Conservation (phyloP, 192 early-diverging fungal genomes). For the Gryganskiella cystojenkinii region DNA sequence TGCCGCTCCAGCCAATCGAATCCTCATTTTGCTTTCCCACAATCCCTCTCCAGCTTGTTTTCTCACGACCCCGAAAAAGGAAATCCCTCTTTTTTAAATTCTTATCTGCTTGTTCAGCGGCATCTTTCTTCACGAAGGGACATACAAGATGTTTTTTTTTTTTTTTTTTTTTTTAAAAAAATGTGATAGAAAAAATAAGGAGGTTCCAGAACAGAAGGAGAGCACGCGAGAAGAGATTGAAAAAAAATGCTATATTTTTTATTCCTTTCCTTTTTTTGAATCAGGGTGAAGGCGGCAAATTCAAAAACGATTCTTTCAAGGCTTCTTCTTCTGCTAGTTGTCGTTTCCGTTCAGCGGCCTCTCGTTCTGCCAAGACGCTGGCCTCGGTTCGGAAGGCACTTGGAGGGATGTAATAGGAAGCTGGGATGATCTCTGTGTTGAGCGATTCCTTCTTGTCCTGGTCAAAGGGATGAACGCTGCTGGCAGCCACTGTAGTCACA, state of each 20-base stretch:
- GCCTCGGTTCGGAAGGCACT: constrained; percentile 48
- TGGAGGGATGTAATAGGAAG: constrained; percentile 37
- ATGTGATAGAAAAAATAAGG: not conserved
- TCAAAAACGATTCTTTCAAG: constrained; percentile 24
- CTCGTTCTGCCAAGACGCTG: constrained; percentile 22
- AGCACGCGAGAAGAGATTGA: constrained; percentile 4
- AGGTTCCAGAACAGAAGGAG: not conserved
- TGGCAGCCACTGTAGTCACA: not conserved
- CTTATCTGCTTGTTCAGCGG: too few relatives aligned
- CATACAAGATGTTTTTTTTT: too few relatives aligned
- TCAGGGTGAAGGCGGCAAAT: constrained; percentile 27
- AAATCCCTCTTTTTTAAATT: too few relatives aligned
- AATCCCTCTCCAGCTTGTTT: too few relatives aligned
- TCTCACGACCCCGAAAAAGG: too few relatives aligned
- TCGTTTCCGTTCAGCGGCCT: constrained; percentile 17
- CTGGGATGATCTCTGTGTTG: constrained; percentile 3
- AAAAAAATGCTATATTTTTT: too few relatives aligned
- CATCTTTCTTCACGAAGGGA: too few relatives aligned
- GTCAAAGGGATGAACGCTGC: not conserved
- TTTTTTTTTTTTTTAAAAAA: not conserved
- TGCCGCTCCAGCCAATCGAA: too few relatives aligned
- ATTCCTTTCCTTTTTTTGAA: not conserved
- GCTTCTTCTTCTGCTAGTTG: constrained; percentile 20
- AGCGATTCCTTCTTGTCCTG: not conserved
- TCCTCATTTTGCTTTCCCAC: too few relatives aligned